Base-by-base conservation (phyloP, 2,329 filamentous ascomycete species). In the Fusarium albidum region DNA sequence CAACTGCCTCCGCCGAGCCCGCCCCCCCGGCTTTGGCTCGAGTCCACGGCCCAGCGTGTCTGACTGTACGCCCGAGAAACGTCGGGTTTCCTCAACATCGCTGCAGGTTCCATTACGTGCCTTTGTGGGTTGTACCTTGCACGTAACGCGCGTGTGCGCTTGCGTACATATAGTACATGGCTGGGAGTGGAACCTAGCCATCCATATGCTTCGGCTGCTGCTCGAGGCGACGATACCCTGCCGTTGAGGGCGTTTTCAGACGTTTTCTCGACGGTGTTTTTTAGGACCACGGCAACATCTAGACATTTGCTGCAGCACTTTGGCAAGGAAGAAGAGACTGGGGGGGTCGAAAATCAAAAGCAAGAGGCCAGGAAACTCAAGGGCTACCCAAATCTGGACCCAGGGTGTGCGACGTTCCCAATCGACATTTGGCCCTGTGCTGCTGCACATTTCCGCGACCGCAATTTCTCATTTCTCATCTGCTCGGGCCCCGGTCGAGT, bases 41-140 rank as follows among this genome's bases (percentile, higher is more conserved):
- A 49, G 32, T 31, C 33, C 17, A 47, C 26, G 34, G 34, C 34
- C 27, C 28, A 47, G 27, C 50, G 47, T 27, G 26, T 45, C 38
- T 32, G 51, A 55, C 39, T 28, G 55, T 49, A 49, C 52, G 45
- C 15, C 55, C 49, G 55, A 63, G 52, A 56, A 49, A 52, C 37
- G 15, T 57, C 60, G 55, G 47, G 47, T 52, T 51, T 51, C 51
- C 43, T 58, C 29, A 54, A 33, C 28, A 60, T 54, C 26, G 57
- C 48, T 57, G 52, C 49, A 55, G 47, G 57, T 45, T 40, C 37
- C 45, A 60, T 40, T 48, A 33, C 38, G 49, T 61, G 52, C 41
- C 17, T 45, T 39, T 51, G 49, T 42, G 44, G 38, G 41, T 44
- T 58, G 45, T 55, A 46, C 49, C 49, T 59, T 59, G 49, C n/a